Percentiles rank a stretch among this genome's conserved stretches.
Evolutionary conservation across 2,329 filamentous ascomycete species (phyloP).

Genomic region (Aphanocladium album): DNA sequence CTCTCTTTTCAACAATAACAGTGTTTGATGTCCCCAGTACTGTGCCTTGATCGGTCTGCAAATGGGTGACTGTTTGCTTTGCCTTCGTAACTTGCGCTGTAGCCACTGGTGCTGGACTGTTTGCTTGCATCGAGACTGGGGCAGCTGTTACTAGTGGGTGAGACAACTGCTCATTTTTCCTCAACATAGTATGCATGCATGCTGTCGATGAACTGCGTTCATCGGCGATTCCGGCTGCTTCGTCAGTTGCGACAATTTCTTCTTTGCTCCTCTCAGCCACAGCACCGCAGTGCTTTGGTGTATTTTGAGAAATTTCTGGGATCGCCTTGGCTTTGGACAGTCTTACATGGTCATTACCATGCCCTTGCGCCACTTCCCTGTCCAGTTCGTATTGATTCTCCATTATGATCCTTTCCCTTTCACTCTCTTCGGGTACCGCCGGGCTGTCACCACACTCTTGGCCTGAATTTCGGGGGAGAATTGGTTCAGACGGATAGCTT

Average conservation of each 20-base stretch:
- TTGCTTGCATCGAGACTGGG: background rate
- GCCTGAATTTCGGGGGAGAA: background rate
- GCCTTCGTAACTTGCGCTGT: background rate
- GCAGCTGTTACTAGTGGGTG: too few species aligned
- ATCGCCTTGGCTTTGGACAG: background rate
- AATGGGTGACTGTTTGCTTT: background rate
- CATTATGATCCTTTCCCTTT: too few species aligned
- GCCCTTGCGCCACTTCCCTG: background rate
- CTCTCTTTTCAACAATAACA: background rate
- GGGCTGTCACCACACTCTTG: background rate
- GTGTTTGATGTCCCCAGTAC: too few species aligned
- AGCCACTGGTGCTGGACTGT: background rate
- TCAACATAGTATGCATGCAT: too few species aligned
- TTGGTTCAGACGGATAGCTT: conserved; percentile 6
- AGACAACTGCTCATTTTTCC: too few species aligned
- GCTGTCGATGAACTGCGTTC: too few species aligned
- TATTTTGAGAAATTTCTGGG: too few species aligned
- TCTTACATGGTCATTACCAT: background rate
- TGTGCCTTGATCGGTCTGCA: background rate
- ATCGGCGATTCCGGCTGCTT: too few species aligned
- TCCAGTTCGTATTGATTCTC: background rate
- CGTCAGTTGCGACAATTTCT: too few species aligned
- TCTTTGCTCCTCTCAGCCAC: too few species aligned
- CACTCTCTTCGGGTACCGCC: background rate
- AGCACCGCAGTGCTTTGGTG: too few species aligned